Evolutionary conservation across 2,329 filamentous ascomycete genomes (phyloP), one percentile per base, ranked within the genome.

Genomic region (Ophiostoma australiae): DNA sequence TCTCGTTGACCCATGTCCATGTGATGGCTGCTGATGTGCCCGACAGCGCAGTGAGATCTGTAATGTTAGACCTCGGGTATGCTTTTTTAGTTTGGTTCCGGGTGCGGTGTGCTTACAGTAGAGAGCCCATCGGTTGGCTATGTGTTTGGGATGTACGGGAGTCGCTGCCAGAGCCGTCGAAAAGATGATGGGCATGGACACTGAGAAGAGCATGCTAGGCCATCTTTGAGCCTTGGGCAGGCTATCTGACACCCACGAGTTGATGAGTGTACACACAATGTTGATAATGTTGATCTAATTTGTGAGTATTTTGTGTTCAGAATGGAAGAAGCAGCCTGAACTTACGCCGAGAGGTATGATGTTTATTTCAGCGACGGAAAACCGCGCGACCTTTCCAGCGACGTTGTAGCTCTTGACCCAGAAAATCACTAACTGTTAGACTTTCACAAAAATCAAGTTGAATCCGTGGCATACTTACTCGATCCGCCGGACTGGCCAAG

Each of bases 21-120:
- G 75, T 75, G 13, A 77, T 73, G 37, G 75, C 76, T 0, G 76
- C 76, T 8, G 71, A 68, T 1, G 76, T 75, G 11, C 72, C 71
- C 0, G 70, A 41, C 2, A 77, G 72, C 2, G 75, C 73, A 1
- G 74, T 76, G 1, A 77, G 69, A 76, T 77, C 75, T 76, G 15
- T 0, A 10, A 10, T 6, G 65, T 67, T 61, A 67, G 4, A 72
- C 27, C 39, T 41, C 39, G 11, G 3, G 3, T 31, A 31, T 31
- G 27, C 27, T 31, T 31, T 31, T 31, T 31, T 3, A 31, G 27
- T 31, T 31, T 31, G 27, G 27, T 31, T 31, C 27, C 27, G 5
- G 44, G 44, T 4, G 7, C 17, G 17, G 17, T 17, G 10, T 23
- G 15, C 48, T 23, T 27, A 58, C 52, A 58, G 52, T 58, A 58